Evolutionary conservation across 768 basidiomycete genomes (phyloP).

Genomic region (Paxillus involutus): DNA sequence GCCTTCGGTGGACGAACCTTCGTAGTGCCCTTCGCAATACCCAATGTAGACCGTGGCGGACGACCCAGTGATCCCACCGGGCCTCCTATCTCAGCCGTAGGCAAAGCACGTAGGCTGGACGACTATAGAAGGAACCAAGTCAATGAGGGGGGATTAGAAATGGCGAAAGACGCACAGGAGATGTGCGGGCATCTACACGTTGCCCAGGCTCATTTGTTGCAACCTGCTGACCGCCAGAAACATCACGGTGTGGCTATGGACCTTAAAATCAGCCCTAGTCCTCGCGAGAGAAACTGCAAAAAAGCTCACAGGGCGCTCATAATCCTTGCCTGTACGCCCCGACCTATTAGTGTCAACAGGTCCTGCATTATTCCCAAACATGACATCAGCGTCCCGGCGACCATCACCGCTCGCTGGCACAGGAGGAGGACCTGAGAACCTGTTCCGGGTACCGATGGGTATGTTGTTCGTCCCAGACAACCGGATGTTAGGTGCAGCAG

Average conservation of each 20-base stretch:
- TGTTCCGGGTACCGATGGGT: conserved; percentile 30
- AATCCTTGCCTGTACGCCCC: conserved; percentile 16
- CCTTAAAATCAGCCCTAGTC: conserved; percentile 6
- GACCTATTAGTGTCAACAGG: conserved; percentile 14
- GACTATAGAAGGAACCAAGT: conserved; percentile 10
- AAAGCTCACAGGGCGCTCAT: conserved; percentile 24
- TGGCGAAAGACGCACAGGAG: conserved; percentile 17
- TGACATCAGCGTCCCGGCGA: background rate
- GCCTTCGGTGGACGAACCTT: background rate
- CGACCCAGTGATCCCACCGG: conserved; percentile 1
- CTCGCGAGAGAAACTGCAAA: background rate
- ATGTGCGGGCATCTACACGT: conserved; percentile 12
- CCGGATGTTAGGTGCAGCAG: conserved; percentile 19
- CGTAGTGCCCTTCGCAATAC: conserved; percentile 19
- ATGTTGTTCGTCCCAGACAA: conserved; percentile 33
- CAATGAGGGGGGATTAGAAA: background rate
- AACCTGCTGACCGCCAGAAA: background rate
- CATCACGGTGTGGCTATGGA: conserved; percentile 17
- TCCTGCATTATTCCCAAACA: conserved; percentile 20
- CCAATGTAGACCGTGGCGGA: conserved; percentile 15
- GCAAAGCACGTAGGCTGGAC: conserved; percentile 1
- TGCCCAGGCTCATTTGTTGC: conserved; percentile 1
- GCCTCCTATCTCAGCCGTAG: conserved; percentile 11
- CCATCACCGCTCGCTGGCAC: background rate
- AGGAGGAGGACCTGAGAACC: conserved; percentile 10